Base-by-base conservation (phyloP, 192 early-diverging fungal genomes). In the Coemansia umbellata region DNA sequence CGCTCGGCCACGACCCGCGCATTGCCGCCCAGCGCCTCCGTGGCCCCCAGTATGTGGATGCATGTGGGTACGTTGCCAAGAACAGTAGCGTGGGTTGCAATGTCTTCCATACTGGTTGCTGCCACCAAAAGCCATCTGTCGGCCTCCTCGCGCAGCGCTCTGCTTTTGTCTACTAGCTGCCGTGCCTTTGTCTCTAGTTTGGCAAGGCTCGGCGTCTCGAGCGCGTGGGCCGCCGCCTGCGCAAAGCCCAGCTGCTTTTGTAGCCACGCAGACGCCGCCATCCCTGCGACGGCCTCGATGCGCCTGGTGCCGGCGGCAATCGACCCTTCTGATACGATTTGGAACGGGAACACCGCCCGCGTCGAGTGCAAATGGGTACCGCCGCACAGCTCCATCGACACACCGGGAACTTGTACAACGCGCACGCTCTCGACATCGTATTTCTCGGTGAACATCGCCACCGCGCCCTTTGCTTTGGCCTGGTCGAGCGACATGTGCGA, bases 291-390 rank as follows among this genome's bases (percentile, higher is more conserved):
- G 32, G 91, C 94, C 30, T 95, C 86, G 54, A 98, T 91, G 51
- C 96, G 91, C 23, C 96, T 85, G 30, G 95, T 92, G 43, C 96
- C 96, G 78, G 96, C 93, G 60, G 92, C 91, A 58, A 98, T 89
- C 51, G 87, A 89, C 22, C 78, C 58, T 60, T 98, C 96, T 53
- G 93, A 86, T 24, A 93, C 65, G 44, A 97, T 85, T 26, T 82
- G 81, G 64, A 95, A 87, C 31, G 83, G 79, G 72, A 89, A 94
- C 55, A 97, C 94, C 21, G 90, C 90, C 1, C 87, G 80, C 0
- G 96, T 95, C 66, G 83, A 81, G 30, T 76, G 81, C 62, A 97
- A 87, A 55, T 98, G 96, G 17, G 95, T 98, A 53, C 96, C 96
- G 65, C 96, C 92, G 66, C 96, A 98, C 63, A 98, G 92, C 67